Evolutionary conservation across 768 basidiomycete species (phyloP), one percentile per base, ranked within the genome.

Genomic region (Kwoniella sp.): DNA sequence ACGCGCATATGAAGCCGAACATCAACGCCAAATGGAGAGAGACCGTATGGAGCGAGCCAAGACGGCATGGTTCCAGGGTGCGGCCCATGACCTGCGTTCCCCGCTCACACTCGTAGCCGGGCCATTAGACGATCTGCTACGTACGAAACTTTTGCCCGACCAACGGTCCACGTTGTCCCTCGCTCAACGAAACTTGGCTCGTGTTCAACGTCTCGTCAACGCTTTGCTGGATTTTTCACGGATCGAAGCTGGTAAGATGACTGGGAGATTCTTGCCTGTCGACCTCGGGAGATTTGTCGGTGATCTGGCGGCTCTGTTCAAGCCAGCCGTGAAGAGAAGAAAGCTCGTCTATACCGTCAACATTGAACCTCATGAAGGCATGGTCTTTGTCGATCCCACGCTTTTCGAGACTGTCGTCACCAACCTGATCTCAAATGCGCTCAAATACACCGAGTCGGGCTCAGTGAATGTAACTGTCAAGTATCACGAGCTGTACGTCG

Each of bases 171-270:
- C 36, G 1, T 54, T 67, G 27, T 50, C 48, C 9, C 44, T 67
- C 13, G 65, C 65, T 46, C 65, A 67, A 24, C 29, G 65, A 10
- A 67, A 62, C 44, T 37, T 67, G 12, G 48, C 65, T 17, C 68
- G 81, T 24, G 59, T 81, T 2, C 63, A 65, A 13, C 71, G 80
- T 17, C 67, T 81, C 2, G 79, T 81, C n/a, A 73, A 75, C 26
- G 72, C 77, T 15, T 57, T 81, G 21, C 76, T 81, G 70, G 80
- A 81, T 59, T 80, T 81, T 64, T 72, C 64, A 37, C 74, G 74
- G 24, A 67, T 81, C 13, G 80, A 77, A 54, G 77, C 73, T 0
- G 78, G 78, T 9, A 75, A 72, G 48, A 53, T 73, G 44, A 29
- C 29, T 5, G 72, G 68, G 19, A 51, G 60, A n/a, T 73, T 68